Evolutionary conservation across 139 green algal species (phyloP).

Genomic region (Chlamydomonas sphaeroides): DNA sequence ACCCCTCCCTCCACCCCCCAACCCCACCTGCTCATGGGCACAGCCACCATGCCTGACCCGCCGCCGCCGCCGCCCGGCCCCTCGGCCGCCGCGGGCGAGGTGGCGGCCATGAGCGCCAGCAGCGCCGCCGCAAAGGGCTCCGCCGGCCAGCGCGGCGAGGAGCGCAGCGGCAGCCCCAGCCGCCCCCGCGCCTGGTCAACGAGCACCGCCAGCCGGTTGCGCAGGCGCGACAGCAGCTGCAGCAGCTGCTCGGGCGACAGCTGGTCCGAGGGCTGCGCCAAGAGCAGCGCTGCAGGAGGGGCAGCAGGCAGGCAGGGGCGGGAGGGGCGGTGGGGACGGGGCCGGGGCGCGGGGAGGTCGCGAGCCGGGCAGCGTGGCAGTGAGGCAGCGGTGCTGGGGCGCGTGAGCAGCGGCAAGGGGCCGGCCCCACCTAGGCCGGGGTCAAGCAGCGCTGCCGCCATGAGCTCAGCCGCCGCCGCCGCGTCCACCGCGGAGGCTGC

Average conservation of each 20-base stretch:
- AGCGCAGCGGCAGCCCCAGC: not conserved
- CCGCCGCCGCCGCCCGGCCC: not conserved
- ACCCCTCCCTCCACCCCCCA: no score
- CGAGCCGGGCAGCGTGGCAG: no score
- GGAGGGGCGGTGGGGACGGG: not conserved
- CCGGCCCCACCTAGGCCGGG: not conserved
- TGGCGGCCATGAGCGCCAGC: constrained; percentile 10
- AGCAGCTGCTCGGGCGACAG: constrained; percentile 61
- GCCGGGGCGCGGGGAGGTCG: not conserved
- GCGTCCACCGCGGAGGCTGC: no score
- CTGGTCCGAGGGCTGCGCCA: constrained; percentile 2
- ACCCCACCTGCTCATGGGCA: not conserved
- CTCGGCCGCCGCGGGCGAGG: not conserved
- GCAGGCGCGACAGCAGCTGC: constrained; percentile 66
- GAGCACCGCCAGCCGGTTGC: constrained; percentile 49
- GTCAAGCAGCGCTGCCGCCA: not conserved
- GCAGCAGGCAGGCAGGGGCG: no score
- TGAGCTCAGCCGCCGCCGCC: not conserved
- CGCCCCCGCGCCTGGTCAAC: constrained; percentile 21
- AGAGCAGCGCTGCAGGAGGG: not conserved
- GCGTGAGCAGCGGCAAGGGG: no score
- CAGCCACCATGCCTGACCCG: not conserved
- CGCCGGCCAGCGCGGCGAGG: constrained; percentile 9
- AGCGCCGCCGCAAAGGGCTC: not conserved
- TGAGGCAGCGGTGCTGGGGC: no score